These are phyloP conservation scores for Anthoceros angustus DNA, from an alignment of 225 moss, liverwort and hornwort genomes.

Conservation along the genomic window DNA sequence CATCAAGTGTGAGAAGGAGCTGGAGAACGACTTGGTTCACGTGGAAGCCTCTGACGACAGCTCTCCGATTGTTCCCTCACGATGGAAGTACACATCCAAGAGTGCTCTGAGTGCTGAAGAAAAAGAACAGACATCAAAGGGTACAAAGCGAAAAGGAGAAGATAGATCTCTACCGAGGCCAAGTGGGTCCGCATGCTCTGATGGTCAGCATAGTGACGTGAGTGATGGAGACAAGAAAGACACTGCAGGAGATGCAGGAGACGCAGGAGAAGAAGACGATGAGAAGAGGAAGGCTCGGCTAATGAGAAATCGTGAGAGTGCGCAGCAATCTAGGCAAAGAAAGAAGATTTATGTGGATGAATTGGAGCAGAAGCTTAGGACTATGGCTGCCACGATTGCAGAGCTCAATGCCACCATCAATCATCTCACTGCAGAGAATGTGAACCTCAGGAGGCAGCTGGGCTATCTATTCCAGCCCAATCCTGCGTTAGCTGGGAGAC, in stretches of 20 bases:
- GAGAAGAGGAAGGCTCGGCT: conserved; percentile 30
- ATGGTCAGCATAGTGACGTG: conserved; percentile 31
- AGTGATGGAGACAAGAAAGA: conserved; percentile 25
- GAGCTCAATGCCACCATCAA: conserved; percentile 49
- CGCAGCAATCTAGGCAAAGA: conserved; percentile 38
- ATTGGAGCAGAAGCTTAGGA: conserved; percentile 41
- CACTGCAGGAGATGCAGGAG: conserved; percentile 8
- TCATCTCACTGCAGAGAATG: conserved; percentile 47
- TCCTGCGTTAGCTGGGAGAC: conserved; percentile 23
- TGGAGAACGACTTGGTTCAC: not conserved
- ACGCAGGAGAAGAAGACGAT: conserved; percentile 27
- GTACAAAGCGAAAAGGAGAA: conserved; percentile 19
- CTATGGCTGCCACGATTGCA: conserved; percentile 40
- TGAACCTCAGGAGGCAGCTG: conserved; percentile 45
- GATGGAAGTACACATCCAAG: not conserved
- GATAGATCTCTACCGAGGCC: conserved; percentile 9
- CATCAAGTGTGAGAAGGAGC: not conserved
- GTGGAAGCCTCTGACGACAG: not conserved
- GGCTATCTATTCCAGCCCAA: conserved; percentile 38
- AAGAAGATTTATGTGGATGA: conserved; percentile 53
- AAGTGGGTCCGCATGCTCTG: conserved; percentile 11
- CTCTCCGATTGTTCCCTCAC: not conserved
- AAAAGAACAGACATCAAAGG: conserved; percentile 8
- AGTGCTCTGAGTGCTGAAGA: not conserved
- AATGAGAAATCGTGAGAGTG: conserved; percentile 38